Percentiles rank a stretch among this genome's conserved stretches.
Evolutionary conservation across 2,329 filamentous ascomycete species (phyloP).

Genomic region (Aureobasidium sp.): DNA sequence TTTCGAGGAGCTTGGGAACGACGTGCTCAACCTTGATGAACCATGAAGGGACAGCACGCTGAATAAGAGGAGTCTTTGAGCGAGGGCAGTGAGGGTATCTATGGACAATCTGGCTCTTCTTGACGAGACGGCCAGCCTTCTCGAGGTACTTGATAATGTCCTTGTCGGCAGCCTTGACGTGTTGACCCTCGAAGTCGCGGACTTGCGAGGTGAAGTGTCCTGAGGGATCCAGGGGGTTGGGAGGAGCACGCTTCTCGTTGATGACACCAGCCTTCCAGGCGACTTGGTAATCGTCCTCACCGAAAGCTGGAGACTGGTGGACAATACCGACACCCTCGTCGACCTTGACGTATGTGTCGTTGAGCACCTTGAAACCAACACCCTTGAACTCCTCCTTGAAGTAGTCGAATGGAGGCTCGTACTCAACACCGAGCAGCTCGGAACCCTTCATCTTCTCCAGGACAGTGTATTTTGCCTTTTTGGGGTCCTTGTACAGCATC

Average conservation of each 20-base stretch:
- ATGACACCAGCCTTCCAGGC: conserved; percentile 70
- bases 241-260: conserved; percentile 66
- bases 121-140: conserved; percentile 63
- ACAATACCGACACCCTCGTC: conserved; percentile 91
- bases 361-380: conserved; percentile 70
- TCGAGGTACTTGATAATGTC: conserved; percentile 87
- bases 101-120: conserved; percentile 81
- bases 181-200: conserved; percentile 71
- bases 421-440: conserved; percentile 81
- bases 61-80: conserved; percentile 91
- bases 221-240: conserved; percentile 80
- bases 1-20: conserved; percentile 80
- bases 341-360: conserved; percentile 76
- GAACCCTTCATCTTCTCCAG: conserved; percentile 71
- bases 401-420: conserved; percentile 82
- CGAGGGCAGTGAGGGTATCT: conserved; percentile 91
- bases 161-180: conserved; percentile 90
- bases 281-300: conserved; percentile 91
- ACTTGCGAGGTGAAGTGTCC: conserved; percentile 73
- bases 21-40: conserved; percentile 82
- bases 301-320: conserved; percentile 86
- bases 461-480: conserved; percentile 86
- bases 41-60: conserved; percentile 87
- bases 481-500: conserved; percentile 87
- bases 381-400: conserved; percentile 86